Percentiles rank a stretch among this genome's conserved stretches.
Conservation (phyloP, 768 basidiomycete genomes). For the Pleurotus platypus region DNA sequence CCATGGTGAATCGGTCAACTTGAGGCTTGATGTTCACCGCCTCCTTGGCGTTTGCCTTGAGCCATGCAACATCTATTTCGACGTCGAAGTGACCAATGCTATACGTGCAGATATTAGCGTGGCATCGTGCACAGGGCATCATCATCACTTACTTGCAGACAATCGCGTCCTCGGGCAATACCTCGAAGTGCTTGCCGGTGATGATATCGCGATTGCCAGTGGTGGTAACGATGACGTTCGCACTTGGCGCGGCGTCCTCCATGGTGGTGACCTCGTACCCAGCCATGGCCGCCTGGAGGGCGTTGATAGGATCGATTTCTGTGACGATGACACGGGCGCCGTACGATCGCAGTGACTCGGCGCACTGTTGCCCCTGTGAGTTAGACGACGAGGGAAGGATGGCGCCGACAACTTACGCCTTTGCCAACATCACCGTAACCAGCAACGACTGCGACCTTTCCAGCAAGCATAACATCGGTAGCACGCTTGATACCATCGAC, state of each 20-base stretch:
- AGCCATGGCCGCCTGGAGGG: conserved; percentile 99
- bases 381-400: not conserved
- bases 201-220: conserved; percentile 99
- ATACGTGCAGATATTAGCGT: conserved; percentile 9
- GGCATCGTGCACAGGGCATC: not conserved
- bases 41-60: conserved; percentile 87
- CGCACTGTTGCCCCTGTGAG: conserved; percentile 58
- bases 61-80: conserved; percentile 97
- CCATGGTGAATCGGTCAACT: conserved; percentile 96
- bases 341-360: conserved; percentile 95
- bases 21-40: conserved; percentile 95
- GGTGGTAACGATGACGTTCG: conserved; percentile 95
- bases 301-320: conserved; percentile 99
- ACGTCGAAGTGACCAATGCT: conserved; percentile 87
- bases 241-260: conserved; percentile 90
- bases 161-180: conserved; percentile 97
- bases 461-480: conserved; percentile 99
- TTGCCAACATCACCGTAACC: conserved; percentile 99
- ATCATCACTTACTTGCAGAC: conserved; percentile 80
- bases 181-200: conserved; percentile 83
- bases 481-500: conserved; percentile 99
- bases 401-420: conserved; percentile 62
- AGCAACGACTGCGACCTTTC: conserved; percentile 98
- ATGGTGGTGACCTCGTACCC: conserved; percentile 98
- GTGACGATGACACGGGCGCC: conserved; percentile 95